Conservation (phyloP, 352 stramenopile species). For the Peronospora farinosa region DNA sequence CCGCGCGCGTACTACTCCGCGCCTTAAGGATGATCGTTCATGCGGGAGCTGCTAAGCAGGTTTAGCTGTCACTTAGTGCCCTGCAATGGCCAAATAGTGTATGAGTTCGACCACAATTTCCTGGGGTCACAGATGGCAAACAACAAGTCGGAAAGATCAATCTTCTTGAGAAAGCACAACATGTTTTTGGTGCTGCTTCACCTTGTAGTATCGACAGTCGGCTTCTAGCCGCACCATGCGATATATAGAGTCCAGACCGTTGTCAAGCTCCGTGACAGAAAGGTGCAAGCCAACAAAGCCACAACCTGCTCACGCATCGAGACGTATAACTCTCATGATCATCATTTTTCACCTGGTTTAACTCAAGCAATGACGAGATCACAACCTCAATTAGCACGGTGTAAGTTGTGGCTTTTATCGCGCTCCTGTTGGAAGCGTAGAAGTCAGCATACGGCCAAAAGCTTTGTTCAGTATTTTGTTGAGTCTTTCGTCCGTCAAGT, state of each 20-base stretch:
- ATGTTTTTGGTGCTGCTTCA: constrained; percentile 93
- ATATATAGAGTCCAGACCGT: constrained; percentile 95
- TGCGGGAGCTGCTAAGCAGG: too few relatives aligned
- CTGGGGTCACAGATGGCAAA: too few relatives aligned
- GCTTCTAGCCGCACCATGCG: constrained; percentile 88
- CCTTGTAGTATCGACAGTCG: constrained; percentile 43
- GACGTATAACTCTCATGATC: constrained; percentile 34
- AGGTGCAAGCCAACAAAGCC: constrained; percentile 96
- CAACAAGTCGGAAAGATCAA: too few relatives aligned
- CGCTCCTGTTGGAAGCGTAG: constrained; percentile 73
- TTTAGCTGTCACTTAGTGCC: too few relatives aligned
- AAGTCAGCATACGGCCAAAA: constrained; percentile 89
- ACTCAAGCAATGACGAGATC: constrained; percentile 93
- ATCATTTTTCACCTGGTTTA: constrained; percentile 41
- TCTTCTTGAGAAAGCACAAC: constrained; percentile 95
- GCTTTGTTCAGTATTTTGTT: constrained; percentile 84
- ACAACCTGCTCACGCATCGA: constrained; percentile 87
- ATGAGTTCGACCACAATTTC: too few relatives aligned
- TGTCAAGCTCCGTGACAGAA: constrained; percentile 94
- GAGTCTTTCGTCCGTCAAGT: too few relatives aligned
- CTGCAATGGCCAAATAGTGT: too few relatives aligned
- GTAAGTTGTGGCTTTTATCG: constrained; percentile 96
- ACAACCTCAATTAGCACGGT: constrained; percentile 96
- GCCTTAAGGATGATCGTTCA: too few relatives aligned
- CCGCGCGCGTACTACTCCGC: too few relatives aligned